Evolutionary conservation across 805 yeast genomes (phyloP), one percentile per base, ranked within the genome.

Genomic region (Candida insectorum): DNA sequence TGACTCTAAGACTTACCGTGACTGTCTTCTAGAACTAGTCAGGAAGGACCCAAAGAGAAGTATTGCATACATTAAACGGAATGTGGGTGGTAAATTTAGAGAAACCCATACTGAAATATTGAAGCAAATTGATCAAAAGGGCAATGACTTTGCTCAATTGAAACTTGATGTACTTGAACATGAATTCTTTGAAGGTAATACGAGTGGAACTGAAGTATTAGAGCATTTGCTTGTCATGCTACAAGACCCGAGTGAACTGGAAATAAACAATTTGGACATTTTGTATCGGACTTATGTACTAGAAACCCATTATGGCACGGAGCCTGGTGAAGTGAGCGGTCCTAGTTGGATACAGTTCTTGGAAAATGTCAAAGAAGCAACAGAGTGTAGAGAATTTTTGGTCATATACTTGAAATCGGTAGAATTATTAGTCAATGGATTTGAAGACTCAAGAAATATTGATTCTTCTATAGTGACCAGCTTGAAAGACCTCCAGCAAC

Each of bases 311-410:
- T 46, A 64, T 23, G 30, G 39, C 1, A 34, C 29, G 10, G 39
- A 36, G 16, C 57, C 54, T 15, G 44, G 54, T 1, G 35, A 37
- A 11, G 11, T 8, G 23, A 8, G 10, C 23, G 23, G 8, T 8
- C 42, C 57, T 6, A 45, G 60, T 17, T 66, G 71, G 71, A 39
- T 56, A 7, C 68, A 62, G 24, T 66, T 52, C 35, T 33, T 66
- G 12, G 51, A 45, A 13, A 31, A 54, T 5, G 48, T 56, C 19
- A 39, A 48, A 30, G 45, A 44, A 16, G 40, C 50, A 25, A 48
- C 58, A 18, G 67, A 59, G 16, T 54, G 60, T 26, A 44, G 40
- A 17, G 51, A 47, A 2, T 52, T 63, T 18, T 39, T 57, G 8
- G 47, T 39, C 8, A 30, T 52, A 6, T 65, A 65, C 31, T 37